Conservation (phyloP, 1,284 basidiomycete genomes). For the Naganishia albida region DNA sequence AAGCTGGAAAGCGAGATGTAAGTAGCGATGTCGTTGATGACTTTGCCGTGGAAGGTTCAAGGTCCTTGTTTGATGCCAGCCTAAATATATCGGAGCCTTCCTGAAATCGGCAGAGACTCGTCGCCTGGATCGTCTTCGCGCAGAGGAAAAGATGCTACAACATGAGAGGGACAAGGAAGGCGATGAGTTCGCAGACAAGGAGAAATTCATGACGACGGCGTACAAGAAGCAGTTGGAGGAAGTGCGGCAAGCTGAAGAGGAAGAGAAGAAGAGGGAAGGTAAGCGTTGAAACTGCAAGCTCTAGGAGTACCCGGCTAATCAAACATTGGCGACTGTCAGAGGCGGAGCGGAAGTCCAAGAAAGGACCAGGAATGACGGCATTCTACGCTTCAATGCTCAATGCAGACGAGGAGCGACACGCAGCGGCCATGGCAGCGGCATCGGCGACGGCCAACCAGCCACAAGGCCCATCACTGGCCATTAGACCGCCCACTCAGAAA, state of each 20-base stretch:
- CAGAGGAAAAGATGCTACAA: constrained; percentile 97
- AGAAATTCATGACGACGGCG: constrained; percentile 93
- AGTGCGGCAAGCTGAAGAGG: constrained; percentile 83
- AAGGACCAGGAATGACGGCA: constrained; percentile 73
- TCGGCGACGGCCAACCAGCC: constrained; percentile 37
- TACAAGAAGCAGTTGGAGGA: constrained; percentile 97
- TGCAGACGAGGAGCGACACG: constrained; percentile 75
- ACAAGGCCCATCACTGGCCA: constrained; percentile 33
- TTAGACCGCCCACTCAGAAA: constrained; percentile 28
- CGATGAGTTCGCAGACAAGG: constrained; percentile 91
- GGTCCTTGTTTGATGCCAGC: constrained; percentile 58
- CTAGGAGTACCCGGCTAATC: no score
- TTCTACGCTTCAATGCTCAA: constrained; percentile 84
- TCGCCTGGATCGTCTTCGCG: constrained; percentile 84
- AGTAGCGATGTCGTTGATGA: constrained; percentile 37
- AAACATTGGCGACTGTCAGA: no score
- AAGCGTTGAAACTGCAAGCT: constrained; percentile 46
- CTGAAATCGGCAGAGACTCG: constrained; percentile 82
- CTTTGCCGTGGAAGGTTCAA: constrained; percentile 22
- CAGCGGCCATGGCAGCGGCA: constrained; percentile 76
- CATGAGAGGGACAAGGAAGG: constrained; percentile 90
- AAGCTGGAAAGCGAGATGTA: constrained; percentile 73
- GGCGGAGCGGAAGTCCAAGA: constrained; percentile 59
- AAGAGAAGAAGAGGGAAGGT: constrained; percentile 84
- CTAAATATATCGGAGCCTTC: constrained; percentile 87